Evolutionary conservation across 1,284 basidiomycete genomes (phyloP), one percentile per base, ranked within the genome.

Genomic region (Pisolithus thermaeus): DNA sequence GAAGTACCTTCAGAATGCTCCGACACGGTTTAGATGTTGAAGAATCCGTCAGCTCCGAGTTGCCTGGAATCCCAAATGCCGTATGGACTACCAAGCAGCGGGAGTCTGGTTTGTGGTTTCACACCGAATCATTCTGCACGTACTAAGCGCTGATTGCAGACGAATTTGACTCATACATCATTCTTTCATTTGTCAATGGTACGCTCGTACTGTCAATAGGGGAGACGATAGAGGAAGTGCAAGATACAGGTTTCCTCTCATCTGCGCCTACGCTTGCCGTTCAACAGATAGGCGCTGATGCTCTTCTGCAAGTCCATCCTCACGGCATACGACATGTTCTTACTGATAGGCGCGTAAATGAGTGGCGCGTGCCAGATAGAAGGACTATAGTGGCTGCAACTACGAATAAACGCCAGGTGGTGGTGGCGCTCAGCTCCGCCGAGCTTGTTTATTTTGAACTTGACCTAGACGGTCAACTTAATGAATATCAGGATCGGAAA

Each of bases 401-500:
- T 4, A 96, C 94, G 42, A 98, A 98, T 73, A 91, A 92, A 69
- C 80, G 93, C 27, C 95, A 98, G 64, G 93, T 97, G 20, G 92
- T 95, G 18, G 90, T 96, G 38, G 95, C 94, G 0, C 70, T 97
- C 49, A 94, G 89, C 64, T 90, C 89, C 16, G 92, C 91, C 23
- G 94, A 97, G 72, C 74, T 97, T 47, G 92, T 97, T 12, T 98
- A 98, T 74, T 97, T 97, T 58, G 94, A 97, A 71, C 74, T 97
- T 56, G 94, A 97, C 70, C 70, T 96, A 61, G 93, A 97, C 58
- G 97, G 97, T 0, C 94, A 97, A 65, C 73, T 99, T 59, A 97
- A 97, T 67, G 97, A 99, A 67, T 99, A 96, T 63, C 95, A 98
- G 70, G 97, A 99, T 63, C 83, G 92, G 60, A 97, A 97, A 70